Evolutionary conservation across 371 early-diverging fungal genomes (phyloP), one percentile per base, ranked within the genome.

Genomic region (Neoconidiobolus thromboides): DNA sequence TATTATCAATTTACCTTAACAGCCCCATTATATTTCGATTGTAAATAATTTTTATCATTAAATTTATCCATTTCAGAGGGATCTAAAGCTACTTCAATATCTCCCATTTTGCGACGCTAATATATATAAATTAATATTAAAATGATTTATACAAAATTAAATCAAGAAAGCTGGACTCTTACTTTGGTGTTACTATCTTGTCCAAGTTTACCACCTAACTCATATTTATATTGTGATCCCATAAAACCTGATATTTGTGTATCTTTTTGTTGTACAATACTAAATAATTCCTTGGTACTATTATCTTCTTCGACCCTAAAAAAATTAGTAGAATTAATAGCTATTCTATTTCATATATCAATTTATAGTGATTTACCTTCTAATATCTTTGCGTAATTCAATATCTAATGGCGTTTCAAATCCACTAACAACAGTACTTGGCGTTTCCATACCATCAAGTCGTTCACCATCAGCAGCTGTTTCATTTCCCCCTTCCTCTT

Each of bases 141-240:
- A 43, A n/a, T 42, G 12, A 12, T 14, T 56, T 2, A 42, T 9
- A 9, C 15, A 4, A n/a, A 37, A 55, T 9, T 14, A 54, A 26
- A 26, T 26, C 26, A 26, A 26, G 26, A 26, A 26, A 26, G 26
- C 26, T 26, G 26, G 26, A 26, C 26, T 26, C 26, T 26, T 51
- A 63, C 63, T 69, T 73, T 76, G 62, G 53, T 58, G 4, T 65
- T 68, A 38, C 55, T 62, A 2, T 43, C 62, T 42, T 73, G 63
- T 39, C 68, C 68, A 9, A 68, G 63, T 0, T 75, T 68, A 1
- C 72, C 64, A 12, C 81, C 67, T 50, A 93, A 57, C 63, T 93
- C 90, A 63, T 96, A 96, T 6, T 85, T 85, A 65, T 89, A 91
- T 65, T 89, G 85, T 50, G 89, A 88, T 42, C 92, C 96, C 95